Base-by-base conservation (phyloP, 1,284 basidiomycete genomes). In the Malassezia caprae region DNA sequence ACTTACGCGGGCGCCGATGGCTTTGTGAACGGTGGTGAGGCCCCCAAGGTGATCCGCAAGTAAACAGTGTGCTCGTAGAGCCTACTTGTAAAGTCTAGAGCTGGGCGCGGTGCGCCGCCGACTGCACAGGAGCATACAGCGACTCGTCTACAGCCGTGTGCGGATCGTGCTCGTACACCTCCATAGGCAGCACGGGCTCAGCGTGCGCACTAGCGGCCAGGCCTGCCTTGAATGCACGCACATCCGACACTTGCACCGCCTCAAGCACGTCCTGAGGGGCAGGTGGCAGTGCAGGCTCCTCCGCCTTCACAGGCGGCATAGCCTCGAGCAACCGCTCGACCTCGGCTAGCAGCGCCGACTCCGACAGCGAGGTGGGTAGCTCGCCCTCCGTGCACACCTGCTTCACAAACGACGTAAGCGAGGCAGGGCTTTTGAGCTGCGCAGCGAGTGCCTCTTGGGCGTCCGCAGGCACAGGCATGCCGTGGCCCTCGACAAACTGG, bases 191-290 rank as follows among this genome's bases (percentile, higher is more conserved):
- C 6, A 80, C 69, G 0, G 80, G 79, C 12, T 72, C 53, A 0
- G 78, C 75, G 1, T 78, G 78, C 56, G 75, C 76, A 45, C 67
- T 74, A 26, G 77, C 73, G 27, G 64, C 61, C 43, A 93, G 75
- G 7, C 77, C 68, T 28, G 80, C 79, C 77, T 84, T 90, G 80
- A 91, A 91, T 23, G 70, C 75, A 52, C 81, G 77, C n/a, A 84
- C 75, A 68, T 91, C 84, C 53, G 83, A 75, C 53, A 82, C 81
- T 11, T 82, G 84, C 23, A 79, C 78, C 2, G 78, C 76, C 49
- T 78, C 75, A 27, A 82, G 72, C 26, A 67, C 75, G 44, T 81
- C 79, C 35, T 78, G 77, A 48, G 77, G 78, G 62, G 82, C 66
- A 42, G 63, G 56, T 11, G 59, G 64, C 19, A 51, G 62, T 19